Evolutionary conservation across 352 stramenopile genomes (phyloP), one percentile per base, ranked within the genome.

Genomic region (Thalassiosira oceanica): DNA sequence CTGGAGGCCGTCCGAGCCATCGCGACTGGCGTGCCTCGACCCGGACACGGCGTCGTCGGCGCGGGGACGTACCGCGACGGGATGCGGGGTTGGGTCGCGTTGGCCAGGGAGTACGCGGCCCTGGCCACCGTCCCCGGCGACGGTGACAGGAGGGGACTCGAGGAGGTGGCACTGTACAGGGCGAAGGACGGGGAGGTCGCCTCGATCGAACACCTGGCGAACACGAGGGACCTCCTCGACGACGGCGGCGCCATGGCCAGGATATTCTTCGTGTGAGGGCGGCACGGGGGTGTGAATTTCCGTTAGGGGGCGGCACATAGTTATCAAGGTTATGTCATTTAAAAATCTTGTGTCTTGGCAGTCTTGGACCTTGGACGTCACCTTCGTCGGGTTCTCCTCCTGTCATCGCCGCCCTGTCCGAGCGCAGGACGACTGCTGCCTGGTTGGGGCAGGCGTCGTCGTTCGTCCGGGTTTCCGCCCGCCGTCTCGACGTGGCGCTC

Each of bases 211-310:
- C 74, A 87, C 61, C 60, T 88, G 48, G 83, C 70, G 18, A 65
- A 87, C 44, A 61, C 31, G 16, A 73, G 58, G 45, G 56, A 63
- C 20, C 65, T 88, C 31, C 54, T 57, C 21, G 67, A 48, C 20
- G 78, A 78, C 2, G 83, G 83, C 33, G 83, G 83, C 27, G 78
- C 83, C 15, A 90, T 90, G 80, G 80, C 76, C 18, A 69, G 80
- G 31, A 54, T 90, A 24, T 90, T 90, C 39, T 89, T 88, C 62
- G 44, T 88, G n/a, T 90, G 29, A 63, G 26, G 5, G 10, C n/a
- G n/a, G n/a, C n/a, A n/a, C n/a, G n/a, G n/a, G n/a, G n/a, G 10
- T 39, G n/a, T n/a, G n/a, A n/a, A n/a, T n/a, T n/a, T n/a, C n/a
- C n/a, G n/a, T n/a, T n/a, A n/a, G n/a, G n/a, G n/a, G n/a, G n/a